Base-by-base conservation (phyloP, 1,139 yeast species). In the Lodderomyces margitis region DNA sequence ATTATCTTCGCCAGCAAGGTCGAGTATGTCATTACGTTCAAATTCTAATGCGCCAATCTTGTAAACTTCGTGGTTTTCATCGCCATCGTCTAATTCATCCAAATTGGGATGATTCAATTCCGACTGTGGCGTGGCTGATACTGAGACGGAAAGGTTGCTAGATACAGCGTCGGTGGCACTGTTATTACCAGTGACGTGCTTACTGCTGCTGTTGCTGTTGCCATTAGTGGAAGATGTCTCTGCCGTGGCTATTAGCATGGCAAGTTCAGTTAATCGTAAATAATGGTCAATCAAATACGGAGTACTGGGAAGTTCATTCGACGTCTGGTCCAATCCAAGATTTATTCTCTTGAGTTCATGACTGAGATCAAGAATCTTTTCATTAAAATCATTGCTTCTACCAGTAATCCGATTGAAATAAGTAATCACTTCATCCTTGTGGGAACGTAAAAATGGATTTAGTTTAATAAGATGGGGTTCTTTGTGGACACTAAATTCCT, bases 381-480 rank as follows among this genome's bases (percentile, higher is more conserved):
- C 80, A 41, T 75, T 75, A 56, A 82, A 83, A 55, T 85, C 91
- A 50, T 81, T 66, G 51, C 80, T 82, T 44, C 85, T 69, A 5
- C 81, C 83, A 0, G 95, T 86, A 30, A 89, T 75, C 48, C 78
- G 79, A 53, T 83, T 88, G 53, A 84, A 78, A 61, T 87, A 91
- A 30, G 78, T 81, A 23, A 69, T 56, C 11, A 91, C 66, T 50
- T 87, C 88, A 0, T 56, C 62, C 43, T 74, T 74, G 54, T 85
- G 83, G 15, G 65, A 66, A 2, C 71, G 69, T 36, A 91, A 71
- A 52, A 91, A 89, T 3, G 56, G 59, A 58, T 91, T 91, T 80
- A 91, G 74, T 25, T 68, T 71, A 21, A 78, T 71, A 65, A 92
- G 70, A 69, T 84, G 88, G 0, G 94, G 88, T 56, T 91, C 98